Evolutionary conservation across 306 rosid species (phyloP), one percentile per base, ranked within the genome.

Genomic region (Argentina anserina): DNA sequence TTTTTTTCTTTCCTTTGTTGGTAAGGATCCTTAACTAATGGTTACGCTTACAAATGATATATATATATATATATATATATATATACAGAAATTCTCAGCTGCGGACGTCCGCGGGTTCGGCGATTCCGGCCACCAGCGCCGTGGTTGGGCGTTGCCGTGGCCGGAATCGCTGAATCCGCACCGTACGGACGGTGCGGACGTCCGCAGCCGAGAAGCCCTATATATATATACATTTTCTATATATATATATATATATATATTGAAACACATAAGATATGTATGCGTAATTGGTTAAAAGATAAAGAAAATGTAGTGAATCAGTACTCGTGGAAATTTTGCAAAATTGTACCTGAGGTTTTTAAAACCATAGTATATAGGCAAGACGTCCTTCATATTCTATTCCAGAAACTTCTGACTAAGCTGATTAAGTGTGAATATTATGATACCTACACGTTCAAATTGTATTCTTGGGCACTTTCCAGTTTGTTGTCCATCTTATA

Each of bases 11-110:
- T 78, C 8, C 66, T 42, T 6, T 69, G 80, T 3, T 58, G 59
- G 63, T 65, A 72, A 56, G 43, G 65, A 70, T 59, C 75, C 76
- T 62, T 14, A 33, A 34, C 65, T 53, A 42, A 9, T 46, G 56
- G 63, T 52, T 72, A 65, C 65, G 20, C 10, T 67, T 55, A 56
- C 12, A 33, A 33, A 33, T 33, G 36, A 5, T 0, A 33, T 33
- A n/a, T n/a, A n/a, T n/a, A n/a, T n/a, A n/a, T n/a, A n/a, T n/a
- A n/a, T n/a, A n/a, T n/a, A n/a, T n/a, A n/a, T n/a, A n/a, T n/a
- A n/a, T n/a, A n/a, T n/a, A n/a, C n/a, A n/a, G n/a, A n/a, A n/a
- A n/a, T n/a, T n/a, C n/a, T n/a, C n/a, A n/a, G n/a, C n/a, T n/a
- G n/a, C n/a, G n/a, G n/a, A n/a, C n/a, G n/a, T n/a, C n/a, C n/a